Base-by-base conservation (phyloP, 148 eudicot species). In the Rhododendron vialii region DNA sequence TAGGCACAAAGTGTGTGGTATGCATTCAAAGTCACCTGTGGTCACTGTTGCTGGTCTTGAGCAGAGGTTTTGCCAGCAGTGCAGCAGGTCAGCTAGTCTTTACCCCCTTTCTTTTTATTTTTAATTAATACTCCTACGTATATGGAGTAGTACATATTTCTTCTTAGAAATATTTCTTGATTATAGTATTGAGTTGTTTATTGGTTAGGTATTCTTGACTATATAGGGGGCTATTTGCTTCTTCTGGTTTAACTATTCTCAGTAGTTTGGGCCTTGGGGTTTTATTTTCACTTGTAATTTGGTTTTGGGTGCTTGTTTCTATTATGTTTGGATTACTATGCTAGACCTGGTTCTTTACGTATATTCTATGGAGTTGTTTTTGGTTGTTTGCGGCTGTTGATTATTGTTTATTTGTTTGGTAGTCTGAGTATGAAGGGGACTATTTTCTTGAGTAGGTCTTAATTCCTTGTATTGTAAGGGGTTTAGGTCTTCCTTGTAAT, bases 51-150 rank as follows among this genome's bases (percentile, higher is more conserved):
- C 69, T 77, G 99, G 99, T 11, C 71, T 94, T 90, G 88, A 93
- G 73, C 98, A 96, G 85, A 89, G 99, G 79, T 96, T 96, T 90
- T 96, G 99, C 90, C 99, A 96, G 91, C 99, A 96, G 93, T 96
- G 99, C 81, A 96, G 99, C 95, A 92, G 98, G 98, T 95, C 73
- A 28, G 80, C 33, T 86, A 51, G 67, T 35, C 51, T 65, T 26
- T 75, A 12, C 3, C 53, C 59, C 28, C 10, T 45, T 57, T 26
- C 2, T 67, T 67, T 63, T 24, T 22, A 7, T 63, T 24, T 63
- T 59, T 18, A 59, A 63, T 8, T 63, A 63, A 7, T 63, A 41
- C 45, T 41, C 45, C 45, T 41, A 41, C 7, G 35, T 51, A 55
- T 85, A 14, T 75, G 22, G 50, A 65, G 30, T 5, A 14, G 38